Conservation (phyloP, 2,329 filamentous ascomycete genomes). For the Epichloe baconii region DNA sequence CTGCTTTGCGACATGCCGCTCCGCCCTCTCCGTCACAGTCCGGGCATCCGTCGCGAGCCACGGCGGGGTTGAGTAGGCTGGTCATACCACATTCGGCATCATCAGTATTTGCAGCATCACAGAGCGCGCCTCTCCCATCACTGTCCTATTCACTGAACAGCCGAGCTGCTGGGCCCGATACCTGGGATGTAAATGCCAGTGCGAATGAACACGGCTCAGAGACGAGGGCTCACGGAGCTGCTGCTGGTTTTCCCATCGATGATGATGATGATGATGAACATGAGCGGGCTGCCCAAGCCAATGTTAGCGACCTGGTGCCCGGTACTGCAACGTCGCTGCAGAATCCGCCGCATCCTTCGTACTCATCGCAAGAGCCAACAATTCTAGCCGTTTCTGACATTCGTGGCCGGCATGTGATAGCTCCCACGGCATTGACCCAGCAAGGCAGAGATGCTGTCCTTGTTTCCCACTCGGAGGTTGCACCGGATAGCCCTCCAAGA, state of each 20-base stretch:
- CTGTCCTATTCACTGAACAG: background rate
- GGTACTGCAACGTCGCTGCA: background rate
- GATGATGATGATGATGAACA: constrained; percentile 15
- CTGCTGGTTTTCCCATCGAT: constrained; percentile 19
- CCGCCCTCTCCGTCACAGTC: background rate
- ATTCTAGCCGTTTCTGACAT: background rate
- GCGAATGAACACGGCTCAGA: constrained; percentile 11
- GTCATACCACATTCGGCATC: constrained; percentile 6
- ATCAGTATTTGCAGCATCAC: background rate
- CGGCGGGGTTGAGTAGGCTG: constrained; percentile 6
- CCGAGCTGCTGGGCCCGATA: background rate
- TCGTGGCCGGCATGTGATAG: background rate
- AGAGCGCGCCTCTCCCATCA: background rate
- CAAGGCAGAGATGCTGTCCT: background rate
- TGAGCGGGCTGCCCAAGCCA: background rate
- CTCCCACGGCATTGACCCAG: background rate
- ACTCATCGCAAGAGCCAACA: background rate
- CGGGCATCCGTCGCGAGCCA: constrained; percentile 3
- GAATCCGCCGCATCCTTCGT: background rate
- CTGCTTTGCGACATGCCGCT: background rate
- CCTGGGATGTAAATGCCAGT: background rate
- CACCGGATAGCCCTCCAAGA: background rate
- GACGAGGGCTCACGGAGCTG: constrained; percentile 18
- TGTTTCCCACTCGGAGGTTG: background rate
- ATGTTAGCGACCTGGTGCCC: background rate